These are phyloP conservation scores for Russula lepida DNA, from an alignment of 768 basidiomycete species.

Conservation along the genomic window DNA sequence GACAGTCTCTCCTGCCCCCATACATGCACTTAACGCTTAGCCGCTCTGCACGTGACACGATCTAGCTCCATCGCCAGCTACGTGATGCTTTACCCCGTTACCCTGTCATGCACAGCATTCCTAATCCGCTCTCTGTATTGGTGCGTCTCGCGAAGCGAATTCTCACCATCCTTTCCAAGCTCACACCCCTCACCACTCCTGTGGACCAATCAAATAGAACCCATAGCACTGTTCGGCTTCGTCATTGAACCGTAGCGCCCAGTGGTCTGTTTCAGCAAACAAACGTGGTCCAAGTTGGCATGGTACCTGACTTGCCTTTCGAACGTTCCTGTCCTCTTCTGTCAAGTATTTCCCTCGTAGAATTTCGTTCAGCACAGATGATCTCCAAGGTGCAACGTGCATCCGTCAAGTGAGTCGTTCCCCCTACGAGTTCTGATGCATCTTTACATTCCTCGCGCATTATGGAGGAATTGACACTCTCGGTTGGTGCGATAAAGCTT, in stretches of 20 bases:
- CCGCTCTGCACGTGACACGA: conserved; percentile 63
- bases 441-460: conserved; percentile 39
- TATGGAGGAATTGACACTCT: background rate
- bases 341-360: conserved; percentile 70
- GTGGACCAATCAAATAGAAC: conserved; percentile 37
- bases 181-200: conserved; percentile 73
- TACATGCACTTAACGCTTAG: conserved; percentile 81
- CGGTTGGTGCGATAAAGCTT: conserved; percentile 1
- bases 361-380: conserved; percentile 81
- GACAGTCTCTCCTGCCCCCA: conserved; percentile 30
- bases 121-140: conserved; percentile 49
- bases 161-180: conserved; percentile 73
- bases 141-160: conserved; percentile 58
- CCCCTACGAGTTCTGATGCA: conserved; percentile 76
- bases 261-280: conserved; percentile 24
- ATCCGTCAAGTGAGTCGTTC: conserved; percentile 77
- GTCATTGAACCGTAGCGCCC: no score
- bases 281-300: conserved; percentile 55
- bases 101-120: conserved; percentile 50
- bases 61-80: conserved; percentile 74
- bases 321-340: conserved; percentile 54
- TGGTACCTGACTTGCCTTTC: conserved; percentile 74
- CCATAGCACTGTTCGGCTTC: no score
- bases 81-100: conserved; percentile 49
- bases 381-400: conserved; percentile 83